Base-by-base conservation (phyloP, 2,329 filamentous ascomycete species). In the Monosporascus sp. region DNA sequence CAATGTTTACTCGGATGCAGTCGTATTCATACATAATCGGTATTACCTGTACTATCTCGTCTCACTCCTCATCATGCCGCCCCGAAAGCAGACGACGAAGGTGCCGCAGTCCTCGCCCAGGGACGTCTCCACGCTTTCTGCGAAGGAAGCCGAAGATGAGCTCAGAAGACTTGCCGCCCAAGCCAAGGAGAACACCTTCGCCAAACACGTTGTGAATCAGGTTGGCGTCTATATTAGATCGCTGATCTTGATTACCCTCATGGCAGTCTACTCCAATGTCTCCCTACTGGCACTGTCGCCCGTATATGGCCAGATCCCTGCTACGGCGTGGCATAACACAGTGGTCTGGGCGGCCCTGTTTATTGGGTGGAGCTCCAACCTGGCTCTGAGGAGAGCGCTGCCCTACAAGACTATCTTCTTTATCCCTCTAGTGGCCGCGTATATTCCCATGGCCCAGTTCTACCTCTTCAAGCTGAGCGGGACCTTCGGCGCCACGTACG, bases 241-340 rank as follows among this genome's bases (percentile, higher is more conserved):
- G 2, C 59, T 65, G 20, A 63, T 70, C n/a, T 65, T 86, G 17
- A 72, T 86, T 57, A 61, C 75, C 25, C 73, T 88, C 46, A 77
- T 82, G 9, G 88, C 85, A 45, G 67, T 86, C 43, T 84, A 81
- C 55, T 86, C 87, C 47, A 83, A 85, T 57, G 81, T 87, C 54
- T 93, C 89, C 1, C 83, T 90, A 66, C 77, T 91, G 57, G 86
- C 82, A 39, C 77, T 97, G 36, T 89, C 90, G 20, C 94, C 94
- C 2, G 88, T 95, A 11, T 97, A 95, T 70, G 94, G 94, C 50
- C 85, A 86, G 17, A 89, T 96, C 38, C 89, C 93, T 1, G 78
- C 90, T 1, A 80, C 82, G 1, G 76, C 87, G 59, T 88, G 86
- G 69, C 93, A 97, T 68, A 73, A 78, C 50, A 80, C 81, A 65